Percentiles rank a stretch among this genome's conserved stretches.
These are phyloP conservation scores for Hansenula lynferdii DNA, from an alignment of 1,139 yeast species.

Conservation along the genomic window DNA sequence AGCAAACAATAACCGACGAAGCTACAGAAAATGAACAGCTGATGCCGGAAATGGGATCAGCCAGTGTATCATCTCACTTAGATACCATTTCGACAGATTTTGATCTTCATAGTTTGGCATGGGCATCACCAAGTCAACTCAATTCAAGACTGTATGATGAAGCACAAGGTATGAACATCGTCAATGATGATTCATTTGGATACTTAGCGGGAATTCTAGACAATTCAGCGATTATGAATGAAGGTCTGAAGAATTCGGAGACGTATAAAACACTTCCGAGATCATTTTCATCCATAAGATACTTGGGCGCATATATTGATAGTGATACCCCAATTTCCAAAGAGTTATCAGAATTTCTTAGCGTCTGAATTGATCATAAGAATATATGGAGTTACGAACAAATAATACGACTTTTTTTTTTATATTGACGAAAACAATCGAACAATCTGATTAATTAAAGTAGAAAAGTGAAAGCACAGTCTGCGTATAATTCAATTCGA, in stretches of 20 bases:
- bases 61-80: background rate
- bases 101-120: background rate
- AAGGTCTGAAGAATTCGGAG: slow-evolving; percentile 10
- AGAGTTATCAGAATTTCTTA: slow-evolving; percentile 10
- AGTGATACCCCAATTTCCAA: slow-evolving; percentile 4
- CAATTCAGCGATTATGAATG: slow-evolving; percentile 5
- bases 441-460: background rate
- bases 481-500: too few relatives aligned
- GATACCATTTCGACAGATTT: background rate
- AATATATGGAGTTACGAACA: slow-evolving; percentile 1
- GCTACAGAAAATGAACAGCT: background rate
- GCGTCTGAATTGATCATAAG: background rate
- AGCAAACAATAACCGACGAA: background rate
- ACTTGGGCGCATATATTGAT: slow-evolving; percentile 20
- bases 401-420: background rate
- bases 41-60: background rate
- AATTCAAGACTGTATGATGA: background rate
- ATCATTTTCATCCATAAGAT: slow-evolving; percentile 21
- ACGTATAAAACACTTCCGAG: slow-evolving; percentile 17
- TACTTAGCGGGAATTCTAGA: slow-evolving; percentile 22
- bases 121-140: background rate
- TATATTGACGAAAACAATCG: background rate
- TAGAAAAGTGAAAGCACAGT: too few relatives aligned
- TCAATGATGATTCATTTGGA: slow-evolving; percentile 22
- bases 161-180: slow-evolving; percentile 2